These are phyloP conservation scores for Piper betle DNA, from an alignment of 164 flowering plant species.

Conservation along the genomic window DNA sequence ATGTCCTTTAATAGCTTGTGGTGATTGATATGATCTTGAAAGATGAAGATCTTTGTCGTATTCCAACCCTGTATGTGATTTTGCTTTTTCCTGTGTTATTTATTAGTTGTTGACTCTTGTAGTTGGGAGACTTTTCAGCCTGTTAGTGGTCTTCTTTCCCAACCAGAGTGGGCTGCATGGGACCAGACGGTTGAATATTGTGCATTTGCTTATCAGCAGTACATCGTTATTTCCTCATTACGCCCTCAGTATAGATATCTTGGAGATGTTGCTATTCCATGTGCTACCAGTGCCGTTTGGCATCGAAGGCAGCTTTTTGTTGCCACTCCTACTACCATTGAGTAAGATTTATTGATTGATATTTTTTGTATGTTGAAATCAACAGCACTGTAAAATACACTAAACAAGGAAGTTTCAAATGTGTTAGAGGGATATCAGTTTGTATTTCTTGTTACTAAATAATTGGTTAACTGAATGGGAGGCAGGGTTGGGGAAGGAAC, in stretches of 20 bases:
- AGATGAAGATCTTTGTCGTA: neutral
- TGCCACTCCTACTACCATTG: slow-evolving; percentile 91
- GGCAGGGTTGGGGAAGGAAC: no score
- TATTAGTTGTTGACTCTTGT: slow-evolving; percentile 20
- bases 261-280: slow-evolving; percentile 96
- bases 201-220: slow-evolving; percentile 90
- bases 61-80: neutral
- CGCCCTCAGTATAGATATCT: slow-evolving; percentile 95
- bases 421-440: neutral
- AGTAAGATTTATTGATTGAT: slow-evolving; percentile 33
- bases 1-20: neutral
- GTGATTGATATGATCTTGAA: neutral
- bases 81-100: neutral
- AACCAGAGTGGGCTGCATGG: slow-evolving; percentile 99
- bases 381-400: no score
- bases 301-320: slow-evolving; percentile 97
- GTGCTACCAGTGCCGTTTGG: slow-evolving; percentile 95
- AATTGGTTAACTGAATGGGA: neutral
- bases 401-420: neutral
- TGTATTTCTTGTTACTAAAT: neutral
- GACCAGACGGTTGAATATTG: slow-evolving; percentile 98
- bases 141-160: slow-evolving; percentile 86
- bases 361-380: no score
- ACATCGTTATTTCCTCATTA: slow-evolving; percentile 82
- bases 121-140: slow-evolving; percentile 99